Evolutionary conservation across 257 asterid genomes (phyloP).

Genomic region (Euphrasia confusa): DNA sequence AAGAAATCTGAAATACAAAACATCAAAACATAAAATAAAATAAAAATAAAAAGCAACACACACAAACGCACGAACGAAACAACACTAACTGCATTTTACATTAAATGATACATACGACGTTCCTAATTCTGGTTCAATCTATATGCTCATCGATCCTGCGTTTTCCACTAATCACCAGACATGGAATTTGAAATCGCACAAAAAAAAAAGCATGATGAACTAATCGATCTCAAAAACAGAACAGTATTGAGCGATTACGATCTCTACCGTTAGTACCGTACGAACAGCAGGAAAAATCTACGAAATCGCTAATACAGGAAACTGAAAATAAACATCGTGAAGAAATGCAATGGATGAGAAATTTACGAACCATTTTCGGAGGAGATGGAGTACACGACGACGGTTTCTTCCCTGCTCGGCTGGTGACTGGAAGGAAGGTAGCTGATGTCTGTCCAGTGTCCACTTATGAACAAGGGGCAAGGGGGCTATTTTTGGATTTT

Average conservation of each 20-base stretch:
- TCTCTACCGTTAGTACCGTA: neutral
- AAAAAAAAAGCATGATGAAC: neutral
- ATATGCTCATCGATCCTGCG: neutral
- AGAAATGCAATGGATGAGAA: neutral
- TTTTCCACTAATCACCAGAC: neutral
- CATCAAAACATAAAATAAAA: no score
- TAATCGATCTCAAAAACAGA: neutral
- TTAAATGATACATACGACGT: neutral
- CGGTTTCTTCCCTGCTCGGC: neutral
- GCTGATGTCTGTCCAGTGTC: neutral
- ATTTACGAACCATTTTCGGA: conserved; percentile 29
- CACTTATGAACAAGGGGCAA: no score
- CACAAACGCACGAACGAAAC: neutral
- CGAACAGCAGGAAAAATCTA: neutral
- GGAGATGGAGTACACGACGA: conserved; percentile 11
- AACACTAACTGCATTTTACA: neutral
- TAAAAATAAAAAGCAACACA: neutral
- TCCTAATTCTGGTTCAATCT: neutral
- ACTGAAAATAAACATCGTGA: neutral
- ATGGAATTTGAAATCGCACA: neutral
- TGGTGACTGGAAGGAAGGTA: conserved; percentile 10
- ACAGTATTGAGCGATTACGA: no score
- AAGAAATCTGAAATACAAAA: neutral
- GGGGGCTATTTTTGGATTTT: neutral
- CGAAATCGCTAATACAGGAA: neutral